Evolutionary conservation across 352 stramenopile species (phyloP), one percentile per base, ranked within the genome.

Genomic region (Pythium brachiatum): DNA sequence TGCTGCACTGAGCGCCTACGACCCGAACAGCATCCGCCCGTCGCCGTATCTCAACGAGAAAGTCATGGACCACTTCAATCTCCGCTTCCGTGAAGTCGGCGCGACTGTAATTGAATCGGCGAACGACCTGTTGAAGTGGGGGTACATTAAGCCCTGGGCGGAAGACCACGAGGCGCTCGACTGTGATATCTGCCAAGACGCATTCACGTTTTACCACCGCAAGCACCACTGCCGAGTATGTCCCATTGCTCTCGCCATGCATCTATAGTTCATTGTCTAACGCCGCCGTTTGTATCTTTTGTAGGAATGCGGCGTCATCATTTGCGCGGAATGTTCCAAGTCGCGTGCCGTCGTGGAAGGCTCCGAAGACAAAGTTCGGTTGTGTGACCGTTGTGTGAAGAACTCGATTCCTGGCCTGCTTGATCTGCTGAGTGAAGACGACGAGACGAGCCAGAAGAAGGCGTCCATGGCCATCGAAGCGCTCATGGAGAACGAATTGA

Each of bases 131-230:
- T 60, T 95, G 27, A 92, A 88, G 58, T 95, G 86, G 86, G 82
- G 84, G 3, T 72, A 90, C 11, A 94, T 95, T 62, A 95, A 95
- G 39, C 84, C 86, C 7, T 95, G 86, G 86, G 84, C 83, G n/a
- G 86, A 95, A 64, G 86, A 95, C 57, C 84, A 95, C 39, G 83
- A 92, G 57, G 78, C 83, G 4, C 57, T 86, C 16, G 73, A 79
- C 6, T 95, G 86, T 44, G 72, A 77, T 9, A 93, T 88, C 59
- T 95, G 86, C 64, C 71, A 79, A 44, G 69, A 83, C n/a, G 52
- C 64, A n/a, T 95, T 95, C 55, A 93, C 81, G 2, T 91, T 94
- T 27, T 90, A 91, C 61, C 75, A 79, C 51, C 72, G 86, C 53
- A 90, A 90, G 62, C 86, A 95, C 53, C 86, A 95, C 57, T 95